Evolutionary conservation across 768 basidiomycete genomes (phyloP).

Genomic region (Rhodosporidiobolus odoratus): DNA sequence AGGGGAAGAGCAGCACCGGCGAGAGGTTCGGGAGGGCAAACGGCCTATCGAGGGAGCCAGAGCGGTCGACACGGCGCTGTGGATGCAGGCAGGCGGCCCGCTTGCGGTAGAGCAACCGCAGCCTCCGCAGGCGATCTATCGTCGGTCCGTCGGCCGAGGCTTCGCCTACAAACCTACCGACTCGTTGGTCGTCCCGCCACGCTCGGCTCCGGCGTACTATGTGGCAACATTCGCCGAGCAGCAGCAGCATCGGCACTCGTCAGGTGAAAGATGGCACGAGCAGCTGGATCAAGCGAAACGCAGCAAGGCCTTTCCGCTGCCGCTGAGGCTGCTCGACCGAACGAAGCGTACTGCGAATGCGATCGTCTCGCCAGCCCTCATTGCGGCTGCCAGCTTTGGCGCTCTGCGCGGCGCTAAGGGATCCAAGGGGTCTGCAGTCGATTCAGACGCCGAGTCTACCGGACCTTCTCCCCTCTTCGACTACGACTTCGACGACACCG

Average conservation of each 20-base stretch:
- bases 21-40: conserved; percentile 15
- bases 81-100: not conserved
- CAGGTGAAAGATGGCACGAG: too few species aligned
- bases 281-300: conserved; percentile 6
- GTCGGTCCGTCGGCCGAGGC: not conserved
- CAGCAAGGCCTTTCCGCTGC: conserved; percentile 16
- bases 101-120: not conserved
- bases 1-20: not conserved
- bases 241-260: conserved; percentile 3
- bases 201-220: conserved; percentile 11
- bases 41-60: conserved; percentile 27
- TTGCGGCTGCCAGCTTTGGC: not conserved
- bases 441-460: conserved; percentile 25
- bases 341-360: not conserved
- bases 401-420: not conserved
- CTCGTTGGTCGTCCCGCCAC: conserved; percentile 3
- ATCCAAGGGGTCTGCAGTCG: not conserved
- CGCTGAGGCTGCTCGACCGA: conserved; percentile 25
- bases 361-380: conserved; percentile 11
- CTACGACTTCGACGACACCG: not conserved
- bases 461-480: conserved; percentile 29
- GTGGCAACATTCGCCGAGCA: conserved; percentile 12
- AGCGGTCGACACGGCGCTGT: not conserved
- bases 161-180: conserved; percentile 26
- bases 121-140: not conserved